Percentiles rank a stretch among this genome's conserved stretches.
phyloP scores from a whole-genome alignment of 2,329 filamentous ascomycete species.

The Xylariaceae sp. region DNA sequence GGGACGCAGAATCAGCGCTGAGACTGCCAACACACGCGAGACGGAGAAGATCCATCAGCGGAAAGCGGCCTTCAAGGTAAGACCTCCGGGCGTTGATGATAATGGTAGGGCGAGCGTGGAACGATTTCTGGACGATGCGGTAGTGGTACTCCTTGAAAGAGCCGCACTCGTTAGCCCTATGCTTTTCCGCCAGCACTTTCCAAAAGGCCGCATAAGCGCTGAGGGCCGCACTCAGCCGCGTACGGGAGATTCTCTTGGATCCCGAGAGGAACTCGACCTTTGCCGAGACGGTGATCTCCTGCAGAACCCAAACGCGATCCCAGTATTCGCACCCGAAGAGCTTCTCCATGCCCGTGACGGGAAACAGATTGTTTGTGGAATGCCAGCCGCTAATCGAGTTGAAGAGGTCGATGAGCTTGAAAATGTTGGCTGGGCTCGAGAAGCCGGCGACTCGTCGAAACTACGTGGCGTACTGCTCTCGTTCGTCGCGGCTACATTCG shows the following conservation, averaged over 20 bases:
- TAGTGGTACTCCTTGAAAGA: background rate
- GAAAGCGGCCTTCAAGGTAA: slow-evolving; percentile 4
- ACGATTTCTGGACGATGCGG: background rate
- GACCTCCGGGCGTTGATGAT: slow-evolving; percentile 6
- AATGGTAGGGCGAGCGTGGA: slow-evolving; percentile 1
- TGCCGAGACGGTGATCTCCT: slow-evolving; percentile 20
- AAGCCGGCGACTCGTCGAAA: background rate
- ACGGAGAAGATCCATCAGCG: slow-evolving; percentile 9
- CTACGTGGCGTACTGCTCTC: background rate
- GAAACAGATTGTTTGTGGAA: background rate
- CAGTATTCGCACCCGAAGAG: slow-evolving; percentile 18
- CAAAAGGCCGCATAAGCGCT: slow-evolving; percentile 6
- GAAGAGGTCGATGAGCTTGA: background rate
- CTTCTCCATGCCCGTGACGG: slow-evolving; percentile 8
- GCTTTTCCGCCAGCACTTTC: background rate
- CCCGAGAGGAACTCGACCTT: slow-evolving; percentile 18
- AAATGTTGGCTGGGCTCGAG: background rate
- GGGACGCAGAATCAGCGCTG: slow-evolving; percentile 7
- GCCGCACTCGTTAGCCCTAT: background rate
- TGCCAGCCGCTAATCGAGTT: slow-evolving; percentile 4
- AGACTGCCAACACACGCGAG: slow-evolving; percentile 10
- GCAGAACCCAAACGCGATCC: slow-evolving; percentile 21
- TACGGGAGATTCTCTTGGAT: slow-evolving; percentile 11
- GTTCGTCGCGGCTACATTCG: background rate
- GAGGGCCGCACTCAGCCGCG: slow-evolving; percentile 17